phyloP scores from a whole-genome alignment of 1,284 basidiomycete species.

The Porphyrellus sp. region DNA sequence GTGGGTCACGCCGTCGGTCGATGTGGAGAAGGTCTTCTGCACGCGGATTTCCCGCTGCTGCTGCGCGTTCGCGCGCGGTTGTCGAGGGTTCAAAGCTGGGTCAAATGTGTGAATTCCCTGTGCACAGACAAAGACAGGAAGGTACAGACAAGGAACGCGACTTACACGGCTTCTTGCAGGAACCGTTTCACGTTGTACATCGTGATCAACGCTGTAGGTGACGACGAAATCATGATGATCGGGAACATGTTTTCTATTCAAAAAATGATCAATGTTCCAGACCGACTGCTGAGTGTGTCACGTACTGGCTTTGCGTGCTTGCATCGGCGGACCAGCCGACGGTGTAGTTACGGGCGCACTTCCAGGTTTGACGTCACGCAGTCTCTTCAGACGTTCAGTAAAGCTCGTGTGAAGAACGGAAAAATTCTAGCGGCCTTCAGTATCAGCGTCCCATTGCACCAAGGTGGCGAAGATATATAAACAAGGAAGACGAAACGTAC shows the following conservation, averaged over 20 bases:
- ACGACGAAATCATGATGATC: constrained; percentile 90
- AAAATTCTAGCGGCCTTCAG: constrained; percentile 59
- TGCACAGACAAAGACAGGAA: constrained; percentile 53
- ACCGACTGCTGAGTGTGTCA: no score
- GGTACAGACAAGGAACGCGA: constrained; percentile 38
- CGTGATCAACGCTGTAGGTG: constrained; percentile 90
- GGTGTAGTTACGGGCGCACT: constrained; percentile 36
- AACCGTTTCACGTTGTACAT: constrained; percentile 98
- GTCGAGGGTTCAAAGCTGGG: constrained; percentile 81
- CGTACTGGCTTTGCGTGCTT: constrained; percentile 61
- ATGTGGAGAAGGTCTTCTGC: constrained; percentile 84
- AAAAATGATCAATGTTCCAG: no score
- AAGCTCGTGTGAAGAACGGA: constrained; percentile 57
- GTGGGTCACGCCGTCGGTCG: constrained; percentile 72
- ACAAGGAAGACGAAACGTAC: constrained; percentile 41
- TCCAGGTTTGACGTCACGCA: constrained; percentile 63
- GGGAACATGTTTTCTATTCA: constrained; percentile 75
- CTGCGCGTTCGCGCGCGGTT: constrained; percentile 64
- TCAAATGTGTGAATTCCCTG: no score
- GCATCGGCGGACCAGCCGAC: constrained; percentile 48
- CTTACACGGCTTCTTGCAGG: constrained; percentile 83
- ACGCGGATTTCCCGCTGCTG: constrained; percentile 68
- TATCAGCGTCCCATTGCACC: neutral
- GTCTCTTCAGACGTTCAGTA: constrained; percentile 72
- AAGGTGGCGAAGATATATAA: neutral